Base-by-base conservation (phyloP, 2,329 filamentous ascomycete species). In the Arthrobotrys megalospora region DNA sequence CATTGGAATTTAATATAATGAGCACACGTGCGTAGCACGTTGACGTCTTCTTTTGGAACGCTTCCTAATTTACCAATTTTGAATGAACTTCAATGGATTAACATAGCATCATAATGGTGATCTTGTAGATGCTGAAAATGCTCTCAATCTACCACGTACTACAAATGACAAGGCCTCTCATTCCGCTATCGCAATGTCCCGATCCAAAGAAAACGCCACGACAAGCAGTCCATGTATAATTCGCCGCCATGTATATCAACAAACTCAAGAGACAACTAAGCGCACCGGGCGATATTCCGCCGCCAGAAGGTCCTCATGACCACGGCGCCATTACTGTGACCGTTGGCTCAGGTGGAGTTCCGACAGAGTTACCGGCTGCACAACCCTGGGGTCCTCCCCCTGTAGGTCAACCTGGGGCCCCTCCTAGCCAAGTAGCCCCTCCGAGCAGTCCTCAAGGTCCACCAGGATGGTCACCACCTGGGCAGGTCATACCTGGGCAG, bases 1-100 rank as follows among this genome's bases (percentile, higher is more conserved):
- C 19, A 60, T 60, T 60, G 41, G 3, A 64, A 63, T 16, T 63
- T 14, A 47, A 32, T 32, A n/a, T 66, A 38, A 66, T 43, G 47
- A 52, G 43, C 19, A 53, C 63, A 53, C 36, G 45, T 66, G 28
- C 6, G 6, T 28, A 66, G 21, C 41, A 63, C 36, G 36, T 41
- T 58, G 32, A 58, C 34, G 11, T 6, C 36, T 43, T 16, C 19
- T n/a, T 43, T 60, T 41, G 36, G 16, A 60, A 11, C 11, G 19
- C 3, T 43, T 28, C 55, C 55, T 14, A 60, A 43, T 28, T 28
- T 24, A 24, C 16, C 19, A 60, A 60, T 28, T 28, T 60, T 43
- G 6, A 41, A 60, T 43, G 55, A 28, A 10, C 19, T 43, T 16
- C 36, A 41, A 4, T 8, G 11, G 55, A 60, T 60, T 19, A 43